Conservation (phyloP, 768 basidiomycete species). For the Tulasnella sp. region DNA sequence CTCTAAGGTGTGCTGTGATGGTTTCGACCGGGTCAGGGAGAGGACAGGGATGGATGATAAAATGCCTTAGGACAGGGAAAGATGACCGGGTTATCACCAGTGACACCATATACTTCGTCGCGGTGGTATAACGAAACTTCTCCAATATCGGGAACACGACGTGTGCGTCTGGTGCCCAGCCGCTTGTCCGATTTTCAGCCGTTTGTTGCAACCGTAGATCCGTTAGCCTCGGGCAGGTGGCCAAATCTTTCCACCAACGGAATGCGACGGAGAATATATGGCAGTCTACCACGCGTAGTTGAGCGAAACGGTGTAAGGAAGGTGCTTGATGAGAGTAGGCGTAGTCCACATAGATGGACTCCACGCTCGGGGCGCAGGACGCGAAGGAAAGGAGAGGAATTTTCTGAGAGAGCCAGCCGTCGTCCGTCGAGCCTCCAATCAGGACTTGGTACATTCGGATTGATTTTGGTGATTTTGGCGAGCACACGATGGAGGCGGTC, state of each 20-base stretch:
- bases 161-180: too few relatives aligned
- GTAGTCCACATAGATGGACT: background rate
- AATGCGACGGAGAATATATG: background rate
- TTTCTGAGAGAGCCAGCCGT: too few relatives aligned
- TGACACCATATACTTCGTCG: background rate
- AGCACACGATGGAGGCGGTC: too few relatives aligned
- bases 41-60: background rate
- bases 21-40: background rate
- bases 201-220: background rate
- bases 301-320: background rate
- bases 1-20: background rate
- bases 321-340: background rate
- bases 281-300: background rate
- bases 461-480: too few relatives aligned
- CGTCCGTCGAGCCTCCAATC: too few relatives aligned
- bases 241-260: background rate
- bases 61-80: background rate
- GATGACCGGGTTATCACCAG: background rate
- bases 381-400: too few relatives aligned
- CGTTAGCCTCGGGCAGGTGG: background rate
- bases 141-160: background rate
- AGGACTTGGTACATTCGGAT: too few relatives aligned
- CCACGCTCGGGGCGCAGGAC: too few relatives aligned
- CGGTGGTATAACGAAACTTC: background rate
- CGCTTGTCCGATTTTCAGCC: background rate